Percentiles rank a stretch among this genome's conserved stretches.
These are phyloP conservation scores for Pseudomassariella vexata DNA, from an alignment of 2,329 filamentous ascomycete species.

Conservation along the genomic window DNA sequence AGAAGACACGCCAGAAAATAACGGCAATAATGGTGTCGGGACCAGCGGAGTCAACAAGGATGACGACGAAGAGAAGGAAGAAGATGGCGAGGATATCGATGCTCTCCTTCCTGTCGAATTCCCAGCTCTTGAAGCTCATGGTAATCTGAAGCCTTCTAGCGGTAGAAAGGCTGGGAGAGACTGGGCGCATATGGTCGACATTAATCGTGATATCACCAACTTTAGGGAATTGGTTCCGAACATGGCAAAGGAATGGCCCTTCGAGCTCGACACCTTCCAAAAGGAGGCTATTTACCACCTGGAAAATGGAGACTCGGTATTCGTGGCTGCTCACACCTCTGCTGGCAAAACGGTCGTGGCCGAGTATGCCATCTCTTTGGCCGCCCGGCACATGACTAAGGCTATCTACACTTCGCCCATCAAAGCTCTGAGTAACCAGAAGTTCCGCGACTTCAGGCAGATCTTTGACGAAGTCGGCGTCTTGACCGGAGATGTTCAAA, in stretches of 20 bases:
- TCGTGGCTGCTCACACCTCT: conserved; percentile 95
- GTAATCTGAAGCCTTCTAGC: conserved; percentile 65
- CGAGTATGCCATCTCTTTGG: conserved; percentile 94
- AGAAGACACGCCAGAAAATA: conserved; percentile 13
- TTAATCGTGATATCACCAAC: conserved; percentile 89
- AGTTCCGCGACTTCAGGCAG: conserved; percentile 89
- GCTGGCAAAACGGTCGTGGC: conserved; percentile 97
- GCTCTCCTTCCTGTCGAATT: conserved; percentile 87
- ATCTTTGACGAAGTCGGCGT: conserved; percentile 96
- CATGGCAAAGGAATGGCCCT: conserved; percentile 94
- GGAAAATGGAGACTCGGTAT: conserved; percentile 93
- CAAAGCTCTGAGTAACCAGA: conserved; percentile 97
- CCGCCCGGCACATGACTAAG: conserved; percentile 98
- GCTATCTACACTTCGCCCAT: conserved; percentile 98
- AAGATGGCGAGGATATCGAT: conserved; percentile 66
- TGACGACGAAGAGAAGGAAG: conserved; percentile 27
- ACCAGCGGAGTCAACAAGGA: conserved; percentile 19
- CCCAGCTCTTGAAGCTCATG: conserved; percentile 79
- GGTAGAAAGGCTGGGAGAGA: conserved; percentile 72
- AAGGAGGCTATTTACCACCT: conserved; percentile 98
- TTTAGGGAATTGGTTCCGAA: conserved; percentile 90
- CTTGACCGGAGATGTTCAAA: conserved; percentile 94
- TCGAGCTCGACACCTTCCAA: conserved; percentile 96
- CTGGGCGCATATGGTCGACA: conserved; percentile 98
- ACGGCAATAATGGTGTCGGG: conserved; percentile 7